phyloP scores from a whole-genome alignment of 192 early-diverging fungal genomes.

The Linnemannia hyalina region DNA sequence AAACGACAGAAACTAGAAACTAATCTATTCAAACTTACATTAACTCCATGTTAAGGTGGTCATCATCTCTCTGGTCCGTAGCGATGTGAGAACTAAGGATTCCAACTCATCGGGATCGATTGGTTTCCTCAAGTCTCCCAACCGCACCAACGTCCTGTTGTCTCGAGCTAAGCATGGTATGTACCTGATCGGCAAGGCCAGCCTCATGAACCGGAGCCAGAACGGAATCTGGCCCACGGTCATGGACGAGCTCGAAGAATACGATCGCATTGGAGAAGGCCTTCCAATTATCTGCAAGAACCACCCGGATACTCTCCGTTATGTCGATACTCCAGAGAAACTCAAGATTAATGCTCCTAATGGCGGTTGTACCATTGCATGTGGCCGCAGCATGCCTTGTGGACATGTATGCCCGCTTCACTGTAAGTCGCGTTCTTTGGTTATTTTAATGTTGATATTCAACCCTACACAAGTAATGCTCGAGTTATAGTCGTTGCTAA shows the following conservation, averaged over 20 bases:
- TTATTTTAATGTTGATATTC: neutral
- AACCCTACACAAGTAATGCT: neutral
- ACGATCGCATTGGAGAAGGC: slow-evolving; percentile 53
- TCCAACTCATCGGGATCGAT: slow-evolving; percentile 30
- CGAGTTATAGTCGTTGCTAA: neutral
- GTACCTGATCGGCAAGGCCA: slow-evolving; percentile 66
- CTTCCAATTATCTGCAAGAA: slow-evolving; percentile 63
- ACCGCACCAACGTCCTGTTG: slow-evolving; percentile 69
- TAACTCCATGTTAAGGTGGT: slow-evolving; percentile 40
- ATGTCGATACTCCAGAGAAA: slow-evolving; percentile 30
- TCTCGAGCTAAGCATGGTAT: slow-evolving; percentile 73
- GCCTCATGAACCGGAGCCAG: slow-evolving; percentile 40
- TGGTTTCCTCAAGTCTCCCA: slow-evolving; percentile 68
- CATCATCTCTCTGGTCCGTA: slow-evolving; percentile 60
- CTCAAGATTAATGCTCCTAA: slow-evolving; percentile 59
- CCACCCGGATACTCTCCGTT: slow-evolving; percentile 57
- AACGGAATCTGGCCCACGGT: slow-evolving; percentile 59
- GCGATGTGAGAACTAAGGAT: slow-evolving; percentile 19
- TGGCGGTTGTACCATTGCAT: slow-evolving; percentile 67
- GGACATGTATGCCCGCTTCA: slow-evolving; percentile 59
- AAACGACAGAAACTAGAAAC: no score
- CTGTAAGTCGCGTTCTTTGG: slow-evolving; percentile 38
- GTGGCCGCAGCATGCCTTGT: slow-evolving; percentile 58
- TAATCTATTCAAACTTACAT: neutral
- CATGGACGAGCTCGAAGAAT: slow-evolving; percentile 42